Conservation (phyloP, 2,329 filamentous ascomycete species). For the Paecilomyces variotii region DNA sequence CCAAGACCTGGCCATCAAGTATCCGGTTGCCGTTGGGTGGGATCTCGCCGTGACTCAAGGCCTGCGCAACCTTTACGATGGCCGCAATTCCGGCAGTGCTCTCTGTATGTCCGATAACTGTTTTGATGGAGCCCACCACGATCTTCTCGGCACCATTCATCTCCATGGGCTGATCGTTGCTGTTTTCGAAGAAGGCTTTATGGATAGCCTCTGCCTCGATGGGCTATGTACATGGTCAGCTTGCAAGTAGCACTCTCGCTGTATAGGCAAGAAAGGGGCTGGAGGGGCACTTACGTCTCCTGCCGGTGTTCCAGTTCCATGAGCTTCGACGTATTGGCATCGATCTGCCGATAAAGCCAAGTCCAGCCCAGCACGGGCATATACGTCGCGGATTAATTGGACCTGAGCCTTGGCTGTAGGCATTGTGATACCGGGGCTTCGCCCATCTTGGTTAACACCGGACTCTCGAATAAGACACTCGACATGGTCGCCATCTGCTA, state of each 20-base stretch:
- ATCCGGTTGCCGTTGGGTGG: too few relatives aligned
- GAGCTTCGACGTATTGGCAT: constrained; percentile 33
- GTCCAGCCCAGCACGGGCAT: constrained; percentile 28
- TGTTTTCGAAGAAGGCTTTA: constrained; percentile 4
- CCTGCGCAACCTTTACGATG: constrained; percentile 21
- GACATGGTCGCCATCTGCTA: constrained; percentile 37
- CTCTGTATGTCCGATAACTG: constrained; percentile 28
- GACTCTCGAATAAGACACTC: constrained; percentile 25
- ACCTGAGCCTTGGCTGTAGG: constrained; percentile 27
- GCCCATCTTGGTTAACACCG: constrained; percentile 24
- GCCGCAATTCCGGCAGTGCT: constrained; percentile 17
- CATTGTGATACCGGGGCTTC: constrained; percentile 21
- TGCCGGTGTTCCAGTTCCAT: constrained; percentile 30
- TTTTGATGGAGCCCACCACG: constrained; percentile 27
- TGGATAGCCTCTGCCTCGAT: too few relatives aligned
- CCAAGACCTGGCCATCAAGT: too few relatives aligned
- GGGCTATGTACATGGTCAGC: too few relatives aligned
- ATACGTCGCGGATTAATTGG: constrained; percentile 27
- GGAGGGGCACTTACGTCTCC: constrained; percentile 18
- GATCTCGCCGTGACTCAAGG: constrained; percentile 26
- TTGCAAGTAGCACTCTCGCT: too few relatives aligned
- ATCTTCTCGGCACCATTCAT: constrained; percentile 3
- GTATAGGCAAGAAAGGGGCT: too few relatives aligned
- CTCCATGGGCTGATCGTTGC: neutral
- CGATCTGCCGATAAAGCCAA: constrained; percentile 12